These are phyloP conservation scores for Pleurotus citrinopileatus DNA, from an alignment of 768 basidiomycete genomes.

Conservation along the genomic window DNA sequence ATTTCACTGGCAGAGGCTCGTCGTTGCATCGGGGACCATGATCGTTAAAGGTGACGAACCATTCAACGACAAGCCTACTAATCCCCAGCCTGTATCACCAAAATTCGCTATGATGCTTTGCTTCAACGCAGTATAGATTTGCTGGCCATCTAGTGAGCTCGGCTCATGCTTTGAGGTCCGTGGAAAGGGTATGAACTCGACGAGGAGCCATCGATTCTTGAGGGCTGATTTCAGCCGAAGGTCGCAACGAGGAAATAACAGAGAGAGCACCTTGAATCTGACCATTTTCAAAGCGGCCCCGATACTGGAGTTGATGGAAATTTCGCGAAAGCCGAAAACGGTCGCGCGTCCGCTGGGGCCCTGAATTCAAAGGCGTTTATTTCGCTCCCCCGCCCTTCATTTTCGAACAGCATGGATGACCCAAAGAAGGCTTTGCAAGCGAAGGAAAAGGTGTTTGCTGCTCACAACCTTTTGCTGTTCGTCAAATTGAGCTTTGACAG, in stretches of 20 bases:
- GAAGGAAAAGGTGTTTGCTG: constrained; percentile 2
- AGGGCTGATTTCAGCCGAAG: neutral
- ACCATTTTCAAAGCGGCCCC: neutral
- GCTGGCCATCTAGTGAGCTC: constrained; percentile 49
- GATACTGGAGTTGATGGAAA: no score
- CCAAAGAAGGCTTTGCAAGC: constrained; percentile 1
- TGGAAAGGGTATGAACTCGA: constrained; percentile 68
- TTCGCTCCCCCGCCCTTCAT: neutral
- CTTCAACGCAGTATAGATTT: constrained; percentile 66
- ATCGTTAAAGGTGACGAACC: constrained; percentile 41
- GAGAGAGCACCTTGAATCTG: constrained; percentile 4
- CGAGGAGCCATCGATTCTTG: constrained; percentile 86
- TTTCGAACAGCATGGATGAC: neutral
- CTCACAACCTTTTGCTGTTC: neutral
- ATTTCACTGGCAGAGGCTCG: constrained; percentile 62
- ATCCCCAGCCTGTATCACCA: constrained; percentile 86
- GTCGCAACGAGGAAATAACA: neutral
- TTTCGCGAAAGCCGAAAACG: no score
- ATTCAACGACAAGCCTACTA: constrained; percentile 66
- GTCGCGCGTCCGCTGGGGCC: no score
- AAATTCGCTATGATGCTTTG: constrained; percentile 71
- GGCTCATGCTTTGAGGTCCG: constrained; percentile 19
- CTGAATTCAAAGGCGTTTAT: no score
- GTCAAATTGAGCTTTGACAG: constrained; percentile 33
- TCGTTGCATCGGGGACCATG: neutral